Percentiles rank a stretch among this genome's conserved stretches.
Evolutionary conservation across 176 grass and related monocot species (phyloP).

Genomic region (Hordeum vulgare): DNA sequence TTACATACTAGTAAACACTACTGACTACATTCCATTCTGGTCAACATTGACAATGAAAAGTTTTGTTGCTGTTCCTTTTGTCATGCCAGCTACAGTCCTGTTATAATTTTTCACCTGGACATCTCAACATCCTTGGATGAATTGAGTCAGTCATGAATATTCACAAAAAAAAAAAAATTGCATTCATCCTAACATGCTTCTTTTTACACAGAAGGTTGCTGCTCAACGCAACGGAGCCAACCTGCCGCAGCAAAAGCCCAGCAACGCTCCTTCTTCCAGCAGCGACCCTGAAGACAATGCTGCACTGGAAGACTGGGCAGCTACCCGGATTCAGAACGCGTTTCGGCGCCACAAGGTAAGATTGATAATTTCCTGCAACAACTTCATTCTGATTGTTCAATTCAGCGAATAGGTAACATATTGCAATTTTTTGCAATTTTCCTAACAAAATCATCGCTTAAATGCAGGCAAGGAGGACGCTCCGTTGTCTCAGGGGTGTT

Average conservation of each 20-base stretch:
- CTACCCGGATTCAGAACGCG: slow-evolving; percentile 63
- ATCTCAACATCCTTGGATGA: background rate
- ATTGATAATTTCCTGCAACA: background rate
- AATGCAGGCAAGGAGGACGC: slow-evolving; percentile 74
- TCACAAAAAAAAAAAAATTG: background rate
- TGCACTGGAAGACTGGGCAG: slow-evolving; percentile 63
- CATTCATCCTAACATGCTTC: background rate
- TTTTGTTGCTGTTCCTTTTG: background rate
- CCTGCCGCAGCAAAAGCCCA: slow-evolving; percentile 40
- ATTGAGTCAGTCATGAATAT: background rate
- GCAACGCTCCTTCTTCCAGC: slow-evolving; percentile 48
- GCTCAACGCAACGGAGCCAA: slow-evolving; percentile 40
- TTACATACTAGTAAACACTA: background rate
- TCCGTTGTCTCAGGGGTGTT: slow-evolving; percentile 59
- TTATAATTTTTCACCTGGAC: background rate
- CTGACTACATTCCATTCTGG: background rate
- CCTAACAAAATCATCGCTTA: background rate
- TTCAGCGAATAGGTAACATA: background rate
- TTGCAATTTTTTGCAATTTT: background rate
- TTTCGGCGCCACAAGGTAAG: slow-evolving; percentile 70
- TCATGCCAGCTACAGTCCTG: background rate
- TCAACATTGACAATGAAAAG: background rate
- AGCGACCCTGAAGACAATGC: slow-evolving; percentile 48
- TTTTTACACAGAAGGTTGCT: slow-evolving; percentile 24
- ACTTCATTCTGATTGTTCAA: background rate